Conservation (phyloP, 2,329 filamentous ascomycete genomes). For the Acarospora socialis region DNA sequence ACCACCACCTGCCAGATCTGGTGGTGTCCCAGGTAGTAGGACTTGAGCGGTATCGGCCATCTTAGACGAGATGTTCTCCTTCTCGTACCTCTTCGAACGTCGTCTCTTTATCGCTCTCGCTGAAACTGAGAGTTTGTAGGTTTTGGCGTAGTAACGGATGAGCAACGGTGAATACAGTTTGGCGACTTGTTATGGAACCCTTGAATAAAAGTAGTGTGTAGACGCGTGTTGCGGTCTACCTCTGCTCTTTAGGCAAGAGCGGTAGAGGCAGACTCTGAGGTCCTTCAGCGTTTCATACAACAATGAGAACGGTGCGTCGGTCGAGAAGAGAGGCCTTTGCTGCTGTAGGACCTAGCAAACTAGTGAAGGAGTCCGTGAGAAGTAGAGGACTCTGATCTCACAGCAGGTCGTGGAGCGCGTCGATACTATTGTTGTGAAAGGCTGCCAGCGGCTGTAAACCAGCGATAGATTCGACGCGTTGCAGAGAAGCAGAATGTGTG, state of each 20-base stretch:
- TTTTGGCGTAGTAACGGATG: conserved; percentile 37
- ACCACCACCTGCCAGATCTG: conserved; percentile 22
- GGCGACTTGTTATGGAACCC: conserved; percentile 28
- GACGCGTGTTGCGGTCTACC: not conserved
- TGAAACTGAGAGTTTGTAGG: conserved; percentile 31
- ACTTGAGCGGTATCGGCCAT: conserved; percentile 16
- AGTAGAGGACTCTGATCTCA: conserved; percentile 19
- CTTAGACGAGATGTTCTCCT: conserved; percentile 21
- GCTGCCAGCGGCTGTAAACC: no score
- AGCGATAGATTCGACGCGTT: no score
- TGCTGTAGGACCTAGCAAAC: conserved; percentile 30
- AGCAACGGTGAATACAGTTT: conserved; percentile 62
- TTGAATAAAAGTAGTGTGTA: conserved; percentile 3
- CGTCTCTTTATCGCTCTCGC: conserved; percentile 32
- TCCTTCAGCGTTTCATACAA: conserved; percentile 7
- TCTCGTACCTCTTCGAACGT: conserved; percentile 24
- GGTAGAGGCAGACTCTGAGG: not conserved
- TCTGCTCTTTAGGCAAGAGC: conserved; percentile 7
- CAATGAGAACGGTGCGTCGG: conserved; percentile 12
- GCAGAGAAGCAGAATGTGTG: no score
- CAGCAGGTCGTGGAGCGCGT: conserved; percentile 23
- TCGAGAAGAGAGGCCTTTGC: conserved; percentile 18
- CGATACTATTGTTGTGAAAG: no score
- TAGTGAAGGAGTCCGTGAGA: conserved; percentile 49
- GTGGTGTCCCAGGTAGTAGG: conserved; percentile 32